Conservation (phyloP, 2,329 filamentous ascomycete genomes). For the Aureobasidium lini region DNA sequence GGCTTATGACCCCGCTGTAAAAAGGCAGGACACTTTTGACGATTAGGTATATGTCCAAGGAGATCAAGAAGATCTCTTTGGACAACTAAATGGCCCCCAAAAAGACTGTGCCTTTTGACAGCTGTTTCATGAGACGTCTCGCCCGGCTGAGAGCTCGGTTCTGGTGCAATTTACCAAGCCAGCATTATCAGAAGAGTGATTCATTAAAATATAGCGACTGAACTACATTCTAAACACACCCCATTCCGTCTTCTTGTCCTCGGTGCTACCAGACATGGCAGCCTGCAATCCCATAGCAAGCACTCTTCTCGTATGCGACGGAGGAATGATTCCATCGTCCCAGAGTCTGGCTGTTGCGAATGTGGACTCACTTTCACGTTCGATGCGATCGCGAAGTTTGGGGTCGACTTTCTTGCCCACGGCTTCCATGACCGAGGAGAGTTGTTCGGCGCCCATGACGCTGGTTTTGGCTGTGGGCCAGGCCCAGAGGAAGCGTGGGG, state of each 20-base stretch:
- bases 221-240: constrained; percentile 34
- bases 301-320: constrained; percentile 41
- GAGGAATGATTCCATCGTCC: constrained; percentile 53
- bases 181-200: no score
- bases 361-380: constrained; percentile 78
- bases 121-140: no score
- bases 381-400: constrained; percentile 74
- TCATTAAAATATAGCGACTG: no score
- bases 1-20: no score
- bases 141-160: no score
- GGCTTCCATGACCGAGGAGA: constrained; percentile 88
- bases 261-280: constrained; percentile 30
- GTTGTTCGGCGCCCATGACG: constrained; percentile 92
- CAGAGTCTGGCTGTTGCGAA: constrained; percentile 86
- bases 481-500: constrained; percentile 86
- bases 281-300: constrained; percentile 42
- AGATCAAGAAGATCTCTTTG: no score
- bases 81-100: no score
- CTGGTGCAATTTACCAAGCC: no score
- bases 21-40: no score
- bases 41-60: no score
- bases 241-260: constrained; percentile 29
- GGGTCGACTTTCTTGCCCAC: constrained; percentile 80
- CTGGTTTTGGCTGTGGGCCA: constrained; percentile 97
- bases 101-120: no score